phyloP scores from a whole-genome alignment of 345 rosid species.

The Gossypium arboreum region DNA sequence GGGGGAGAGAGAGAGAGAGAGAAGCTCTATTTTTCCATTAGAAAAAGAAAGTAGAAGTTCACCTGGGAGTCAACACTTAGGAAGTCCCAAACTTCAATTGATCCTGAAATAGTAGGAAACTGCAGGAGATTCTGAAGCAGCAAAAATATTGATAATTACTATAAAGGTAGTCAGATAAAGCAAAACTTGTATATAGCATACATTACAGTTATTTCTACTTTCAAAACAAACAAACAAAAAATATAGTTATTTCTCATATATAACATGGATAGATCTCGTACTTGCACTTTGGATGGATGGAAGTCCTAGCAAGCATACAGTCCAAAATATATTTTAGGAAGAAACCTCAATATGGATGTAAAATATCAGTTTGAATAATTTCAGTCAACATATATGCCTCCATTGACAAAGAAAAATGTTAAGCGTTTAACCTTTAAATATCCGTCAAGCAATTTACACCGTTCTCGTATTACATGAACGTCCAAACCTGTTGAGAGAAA shows the following conservation, averaged over 20 bases:
- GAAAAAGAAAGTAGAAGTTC: not conserved
- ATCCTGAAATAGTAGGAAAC: slow-evolving; percentile 89
- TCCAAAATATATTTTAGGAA: not conserved
- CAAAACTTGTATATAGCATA: not conserved
- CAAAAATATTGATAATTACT: slow-evolving; percentile 2
- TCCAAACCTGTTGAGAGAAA: slow-evolving; percentile 92
- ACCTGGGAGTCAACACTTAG: slow-evolving; percentile 99
- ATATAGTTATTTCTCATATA: not conserved
- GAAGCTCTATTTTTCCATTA: not conserved
- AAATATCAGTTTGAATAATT: not conserved
- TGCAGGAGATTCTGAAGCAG: slow-evolving; percentile 75
- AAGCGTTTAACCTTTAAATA: slow-evolving; percentile 71
- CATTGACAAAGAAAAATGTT: slow-evolving; percentile 9
- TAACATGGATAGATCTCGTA: not conserved
- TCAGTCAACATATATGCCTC: not conserved
- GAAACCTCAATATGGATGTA: not conserved
- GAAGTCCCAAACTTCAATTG: slow-evolving; percentile 99
- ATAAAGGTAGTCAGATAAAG: not conserved
- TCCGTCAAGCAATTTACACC: slow-evolving; percentile 78
- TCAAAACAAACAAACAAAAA: too few species aligned
- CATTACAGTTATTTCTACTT: not conserved
- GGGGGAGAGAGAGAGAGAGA: too few species aligned
- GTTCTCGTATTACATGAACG: slow-evolving; percentile 72
- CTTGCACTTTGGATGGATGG: not conserved
- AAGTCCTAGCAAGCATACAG: not conserved